A percentile compares a stretch with the other conserved stretches of the same genome.
phyloP scores from a whole-genome alignment of 2,329 filamentous ascomycete species.

The Proliferodiscus dingleyae region DNA sequence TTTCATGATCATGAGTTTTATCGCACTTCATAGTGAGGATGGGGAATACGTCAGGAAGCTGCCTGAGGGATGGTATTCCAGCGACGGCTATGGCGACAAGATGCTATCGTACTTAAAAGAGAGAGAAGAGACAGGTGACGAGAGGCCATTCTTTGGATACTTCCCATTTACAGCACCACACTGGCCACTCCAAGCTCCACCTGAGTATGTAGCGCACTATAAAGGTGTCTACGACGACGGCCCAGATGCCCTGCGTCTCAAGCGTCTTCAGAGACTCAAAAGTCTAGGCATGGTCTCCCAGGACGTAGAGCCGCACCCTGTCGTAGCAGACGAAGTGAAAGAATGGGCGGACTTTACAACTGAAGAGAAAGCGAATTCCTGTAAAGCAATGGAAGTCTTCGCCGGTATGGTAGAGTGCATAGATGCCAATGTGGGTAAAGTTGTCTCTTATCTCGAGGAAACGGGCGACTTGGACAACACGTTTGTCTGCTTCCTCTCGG shows the following conservation, averaged over 20 bases:
- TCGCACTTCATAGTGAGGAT: conserved; percentile 27
- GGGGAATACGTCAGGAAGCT: conserved; percentile 28
- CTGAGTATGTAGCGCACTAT: conserved; percentile 34
- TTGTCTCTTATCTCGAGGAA: conserved; percentile 45
- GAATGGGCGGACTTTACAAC: conserved; percentile 19
- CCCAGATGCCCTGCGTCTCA: conserved; percentile 49
- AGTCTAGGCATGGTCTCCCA: conserved; percentile 39
- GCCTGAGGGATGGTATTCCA: conserved; percentile 11
- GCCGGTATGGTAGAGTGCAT: conserved; percentile 44
- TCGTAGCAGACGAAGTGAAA: conserved; percentile 11
- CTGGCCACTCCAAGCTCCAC: conserved; percentile 48
- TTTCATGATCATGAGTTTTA: conserved; percentile 36
- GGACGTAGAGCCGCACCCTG: conserved; percentile 19
- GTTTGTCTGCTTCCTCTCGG: conserved; percentile 58
- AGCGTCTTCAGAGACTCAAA: conserved; percentile 50
- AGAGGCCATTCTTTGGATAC: conserved; percentile 43
- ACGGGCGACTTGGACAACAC: conserved; percentile 59
- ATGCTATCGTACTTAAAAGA: conserved; percentile 13
- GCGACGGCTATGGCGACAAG: conserved; percentile 5
- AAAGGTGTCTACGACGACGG: conserved; percentile 54
- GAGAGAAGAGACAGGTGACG: conserved; percentile 17
- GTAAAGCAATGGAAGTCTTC: conserved; percentile 43
- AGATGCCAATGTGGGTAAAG: conserved; percentile 56
- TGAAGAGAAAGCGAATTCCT: conserved; percentile 34
- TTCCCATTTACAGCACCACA: conserved; percentile 49